Percentiles rank a stretch among this genome's conserved stretches.
Evolutionary conservation across 2,329 filamentous ascomycete genomes (phyloP).

Genomic region (Fusarium globosum): DNA sequence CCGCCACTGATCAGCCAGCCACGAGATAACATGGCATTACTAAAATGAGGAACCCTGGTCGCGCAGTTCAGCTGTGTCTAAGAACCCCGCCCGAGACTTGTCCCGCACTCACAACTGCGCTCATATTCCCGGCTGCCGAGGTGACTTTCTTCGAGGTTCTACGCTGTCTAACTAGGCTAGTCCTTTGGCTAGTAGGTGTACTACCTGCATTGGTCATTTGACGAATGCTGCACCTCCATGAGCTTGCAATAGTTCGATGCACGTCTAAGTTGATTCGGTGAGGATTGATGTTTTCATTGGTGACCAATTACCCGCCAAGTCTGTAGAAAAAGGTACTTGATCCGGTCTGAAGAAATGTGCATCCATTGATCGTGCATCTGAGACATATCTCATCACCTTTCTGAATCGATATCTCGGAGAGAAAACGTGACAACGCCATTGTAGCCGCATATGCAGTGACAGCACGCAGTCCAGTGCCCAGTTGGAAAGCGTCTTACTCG

Average conservation of each 20-base stretch:
- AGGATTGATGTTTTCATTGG: too few relatives aligned
- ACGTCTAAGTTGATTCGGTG: not conserved
- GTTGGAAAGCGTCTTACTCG: too few relatives aligned
- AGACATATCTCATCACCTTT: not conserved
- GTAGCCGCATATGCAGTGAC: not conserved
- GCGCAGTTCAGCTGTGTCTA: not conserved
- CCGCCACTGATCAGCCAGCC: not conserved
- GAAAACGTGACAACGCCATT: not conserved
- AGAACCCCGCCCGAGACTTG: not conserved
- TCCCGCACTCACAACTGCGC: too few relatives aligned
- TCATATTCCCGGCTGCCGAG: too few relatives aligned
- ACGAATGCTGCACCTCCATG: rapidly evolving
- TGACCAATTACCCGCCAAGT: rapidly evolving
- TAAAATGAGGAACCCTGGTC: too few relatives aligned
- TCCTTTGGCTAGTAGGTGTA: too few relatives aligned
- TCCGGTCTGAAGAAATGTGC: rapidly evolving
- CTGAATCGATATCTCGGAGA: not conserved
- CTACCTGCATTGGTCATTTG: not conserved
- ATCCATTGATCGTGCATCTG: not conserved
- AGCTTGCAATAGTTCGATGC: not conserved
- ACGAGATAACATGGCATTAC: rapidly evolving
- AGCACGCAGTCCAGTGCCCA: not conserved
- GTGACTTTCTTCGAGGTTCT: not conserved
- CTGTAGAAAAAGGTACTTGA: too few relatives aligned
- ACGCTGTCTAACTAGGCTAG: rapidly evolving